Base-by-base conservation (phyloP, 1,139 yeast species). In the Pichia sp. region DNA sequence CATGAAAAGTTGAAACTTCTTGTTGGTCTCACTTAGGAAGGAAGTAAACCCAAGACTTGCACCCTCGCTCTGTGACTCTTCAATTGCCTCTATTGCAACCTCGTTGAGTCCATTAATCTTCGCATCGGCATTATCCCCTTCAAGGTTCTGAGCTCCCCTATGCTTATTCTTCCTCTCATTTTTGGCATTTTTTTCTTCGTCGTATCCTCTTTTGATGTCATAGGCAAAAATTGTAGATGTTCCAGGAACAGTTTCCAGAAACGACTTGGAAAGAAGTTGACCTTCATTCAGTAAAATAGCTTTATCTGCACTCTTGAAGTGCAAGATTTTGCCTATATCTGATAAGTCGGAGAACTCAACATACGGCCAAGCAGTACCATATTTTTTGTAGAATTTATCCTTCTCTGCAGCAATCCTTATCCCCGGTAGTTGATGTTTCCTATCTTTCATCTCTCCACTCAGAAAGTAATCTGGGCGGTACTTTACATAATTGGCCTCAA, bases 401-500 rank as follows among this genome's bases (percentile, higher is more conserved):
- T 41, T 42, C 34, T 53, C 58, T 3, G 56, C 47, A 18, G 34
- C 34, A 4, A 44, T 8, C 24, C 37, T 35, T 5, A 42, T 33
- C 2, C 40, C 36, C 6, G 47, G 47, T 11, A 38, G 19, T 9
- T 36, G 33, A 26, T 38, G 35, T 6, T 38, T 18, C 8, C 28
- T 33, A 2, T 29, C 27, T 16, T 30, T 23, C 7, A 10, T 16
- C 7, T 29, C 16, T 8, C 32, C 19, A 3, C 26, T 24, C 13
- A 39, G 37, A 15, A 46, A 35, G 24, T 40, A 40, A 12, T 41
- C 39, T 2, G 55, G 50, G 39, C 64, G 62, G 31, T 58, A 53
- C 8, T 44, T 47, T 6, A 50, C 49, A 51, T 72, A 81, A 0
- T 74, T 72, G 3, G 51, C 48, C 55, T 88, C 97, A 15, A 88